Conservation (phyloP, 2,329 filamentous ascomycete genomes). For the Diaporthe eres region DNA sequence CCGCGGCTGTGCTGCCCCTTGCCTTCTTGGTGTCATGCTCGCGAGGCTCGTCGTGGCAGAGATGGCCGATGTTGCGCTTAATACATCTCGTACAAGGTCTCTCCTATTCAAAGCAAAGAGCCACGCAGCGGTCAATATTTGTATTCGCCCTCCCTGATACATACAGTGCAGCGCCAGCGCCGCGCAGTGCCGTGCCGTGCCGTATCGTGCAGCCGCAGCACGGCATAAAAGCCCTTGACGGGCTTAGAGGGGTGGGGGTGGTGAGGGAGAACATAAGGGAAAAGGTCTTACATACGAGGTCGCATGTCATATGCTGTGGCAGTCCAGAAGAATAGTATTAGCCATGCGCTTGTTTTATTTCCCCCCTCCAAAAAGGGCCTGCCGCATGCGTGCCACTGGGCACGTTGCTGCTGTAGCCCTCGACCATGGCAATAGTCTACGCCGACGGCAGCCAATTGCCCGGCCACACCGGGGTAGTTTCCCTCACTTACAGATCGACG, state of each 20-base stretch:
- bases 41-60: slow-evolving; percentile 97
- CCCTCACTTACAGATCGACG: slow-evolving; percentile 85
- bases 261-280: slow-evolving; percentile 45
- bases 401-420: slow-evolving; percentile 39
- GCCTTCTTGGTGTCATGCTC: slow-evolving; percentile 85
- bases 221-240: slow-evolving; percentile 45
- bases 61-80: slow-evolving; percentile 97
- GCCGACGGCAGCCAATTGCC: slow-evolving; percentile 43
- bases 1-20: slow-evolving; percentile 72
- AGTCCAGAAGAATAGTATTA: slow-evolving; percentile 59
- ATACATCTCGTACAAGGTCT: slow-evolving; percentile 97
- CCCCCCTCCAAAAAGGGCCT: slow-evolving; percentile 14
- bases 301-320: slow-evolving; percentile 89
- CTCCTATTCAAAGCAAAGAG: slow-evolving; percentile 70
- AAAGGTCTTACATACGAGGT: slow-evolving; percentile 77
- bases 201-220: slow-evolving; percentile 40
- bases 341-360: slow-evolving; percentile 51
- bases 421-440: slow-evolving; percentile 43
- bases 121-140: slow-evolving; percentile 50
- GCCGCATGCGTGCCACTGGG: slow-evolving; percentile 37
- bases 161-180: slow-evolving; percentile 33
- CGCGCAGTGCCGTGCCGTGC: not conserved
- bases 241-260: slow-evolving; percentile 43
- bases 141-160: slow-evolving; percentile 50
- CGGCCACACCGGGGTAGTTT: slow-evolving; percentile 40